These are phyloP conservation scores for Teunomyces cretensis DNA, from an alignment of 805 yeast genomes.

Conservation along the genomic window DNA sequence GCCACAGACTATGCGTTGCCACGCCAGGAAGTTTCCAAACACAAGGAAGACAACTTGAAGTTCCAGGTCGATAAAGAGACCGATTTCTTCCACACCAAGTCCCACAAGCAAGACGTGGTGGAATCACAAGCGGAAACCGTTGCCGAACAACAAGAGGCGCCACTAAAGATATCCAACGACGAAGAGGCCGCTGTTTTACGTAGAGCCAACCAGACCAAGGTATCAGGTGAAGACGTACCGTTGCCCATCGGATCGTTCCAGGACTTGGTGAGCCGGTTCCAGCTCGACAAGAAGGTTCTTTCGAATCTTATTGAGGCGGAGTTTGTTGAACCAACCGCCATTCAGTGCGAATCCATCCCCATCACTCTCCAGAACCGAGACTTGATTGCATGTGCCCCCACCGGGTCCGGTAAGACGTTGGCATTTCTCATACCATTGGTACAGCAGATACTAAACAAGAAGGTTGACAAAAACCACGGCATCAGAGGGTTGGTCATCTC, in stretches of 20 bases:
- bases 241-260: slow-evolving; percentile 87
- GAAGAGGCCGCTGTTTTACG: slow-evolving; percentile 65
- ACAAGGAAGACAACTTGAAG: slow-evolving; percentile 39
- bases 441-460: slow-evolving; percentile 42
- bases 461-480: slow-evolving; percentile 43
- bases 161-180: slow-evolving; percentile 46
- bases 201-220: slow-evolving; percentile 60
- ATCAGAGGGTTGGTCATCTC: slow-evolving; percentile 78
- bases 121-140: slow-evolving; percentile 21
- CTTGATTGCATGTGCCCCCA: slow-evolving; percentile 91
- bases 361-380: slow-evolving; percentile 68
- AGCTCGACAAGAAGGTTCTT: slow-evolving; percentile 57
- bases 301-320: slow-evolving; percentile 65
- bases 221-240: slow-evolving; percentile 85
- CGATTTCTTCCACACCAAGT: slow-evolving; percentile 76
- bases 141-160: slow-evolving; percentile 33
- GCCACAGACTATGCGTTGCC: slow-evolving; percentile 43
- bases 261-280: slow-evolving; percentile 70
- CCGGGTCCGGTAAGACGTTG: slow-evolving; percentile 96
- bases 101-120: slow-evolving; percentile 28
- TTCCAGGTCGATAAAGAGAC: slow-evolving; percentile 66
- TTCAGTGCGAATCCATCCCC: slow-evolving; percentile 91
- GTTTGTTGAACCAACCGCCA: slow-evolving; percentile 86
- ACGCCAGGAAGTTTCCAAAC: slow-evolving; percentile 19
- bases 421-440: slow-evolving; percentile 85